A percentile compares a stretch with the other conserved stretches of the same genome.
Conservation (phyloP, 1,284 basidiomycete species). For the Trametes sp. region DNA sequence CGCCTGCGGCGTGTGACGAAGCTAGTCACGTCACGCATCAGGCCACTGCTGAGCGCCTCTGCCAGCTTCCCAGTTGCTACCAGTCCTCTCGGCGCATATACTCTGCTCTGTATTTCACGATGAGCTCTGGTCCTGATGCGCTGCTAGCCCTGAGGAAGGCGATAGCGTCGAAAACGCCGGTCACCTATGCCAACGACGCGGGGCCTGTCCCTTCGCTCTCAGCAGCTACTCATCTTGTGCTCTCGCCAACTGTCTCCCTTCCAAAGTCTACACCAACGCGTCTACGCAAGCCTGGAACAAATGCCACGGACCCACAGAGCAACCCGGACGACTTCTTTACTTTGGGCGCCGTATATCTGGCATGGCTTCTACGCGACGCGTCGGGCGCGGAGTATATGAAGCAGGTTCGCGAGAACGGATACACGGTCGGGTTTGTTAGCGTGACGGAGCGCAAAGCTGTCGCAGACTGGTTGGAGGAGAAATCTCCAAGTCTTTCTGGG, state of each 20-base stretch:
- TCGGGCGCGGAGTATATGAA: conserved; percentile 87
- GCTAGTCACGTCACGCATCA: conserved; percentile 12
- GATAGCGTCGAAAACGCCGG: conserved; percentile 55
- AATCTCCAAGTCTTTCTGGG: conserved; percentile 59
- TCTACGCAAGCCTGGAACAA: conserved; percentile 65
- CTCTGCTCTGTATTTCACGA: conserved; percentile 7
- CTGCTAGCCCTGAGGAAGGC: conserved; percentile 63
- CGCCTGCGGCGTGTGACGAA: not conserved
- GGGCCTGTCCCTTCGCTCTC: conserved; percentile 31
- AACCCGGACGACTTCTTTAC: conserved; percentile 73
- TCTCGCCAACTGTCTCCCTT: conserved; percentile 61
- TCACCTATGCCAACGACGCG: conserved; percentile 55
- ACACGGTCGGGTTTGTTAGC: conserved; percentile 80
- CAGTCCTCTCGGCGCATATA: not conserved
- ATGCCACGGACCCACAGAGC: conserved; percentile 46
- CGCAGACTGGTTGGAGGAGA: conserved; percentile 85
- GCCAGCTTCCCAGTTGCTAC: no score
- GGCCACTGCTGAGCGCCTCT: not conserved
- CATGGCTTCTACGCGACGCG: conserved; percentile 78
- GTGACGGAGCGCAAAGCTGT: conserved; percentile 86
- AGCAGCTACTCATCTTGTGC: conserved; percentile 70
- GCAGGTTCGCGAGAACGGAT: conserved; percentile 76
- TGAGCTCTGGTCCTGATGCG: conserved; percentile 49
- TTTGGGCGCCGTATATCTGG: conserved; percentile 82
- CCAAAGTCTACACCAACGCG: conserved; percentile 80